Evolutionary conservation across 495 filamentous ascomycete species (phyloP), one percentile per base, ranked within the genome.

Genomic region (Penicillium coprophilum): DNA sequence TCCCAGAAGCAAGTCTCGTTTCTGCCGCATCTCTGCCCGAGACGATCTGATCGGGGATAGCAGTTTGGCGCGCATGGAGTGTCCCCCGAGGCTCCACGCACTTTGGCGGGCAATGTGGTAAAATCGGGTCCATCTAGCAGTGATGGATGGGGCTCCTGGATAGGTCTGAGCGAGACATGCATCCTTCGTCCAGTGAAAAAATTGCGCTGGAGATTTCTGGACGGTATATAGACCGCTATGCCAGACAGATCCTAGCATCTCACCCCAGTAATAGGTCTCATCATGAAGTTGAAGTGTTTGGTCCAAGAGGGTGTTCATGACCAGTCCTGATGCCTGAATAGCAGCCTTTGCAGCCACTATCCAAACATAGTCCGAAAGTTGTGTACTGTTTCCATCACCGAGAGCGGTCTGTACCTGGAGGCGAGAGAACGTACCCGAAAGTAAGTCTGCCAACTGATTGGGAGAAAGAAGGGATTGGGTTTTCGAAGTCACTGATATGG

Each of bases 211-310:
- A 1, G 85, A 88, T 3, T 86, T 95, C 65, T 98, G 94, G 8
- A 94, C 69, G 0, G 87, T 84, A 67, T 96, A 96, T 1, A 96
- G 58, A 20, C 82, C 84, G 50, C 85, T 89, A 59, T 85, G 85
- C 52, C 82, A 77, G 36, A 86, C 82, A 12, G 89, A 92, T 1
- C 82, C 80, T 40, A 94, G 71, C 1, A 96, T 80, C 52, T 91
- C 85, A 56, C 96, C 88, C 94, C 94, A 98, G 65, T 97, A 97
- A 73, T 84, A 87, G 36, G 95, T 87, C 63, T 97, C 90, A 40
- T 94, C 85, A 51, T 82, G 85, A 9, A 98, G 62, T 0, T 84
- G 83, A n/a, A 94, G 82, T 15, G 89, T 91, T 58, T 91, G 86
- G 28, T 91, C 85, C 6, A 96, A 73, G 2, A 97, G 75, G 0